These are phyloP conservation scores for Piromyces sp. DNA, from an alignment of 192 early-diverging fungal species.

Conservation along the genomic window DNA sequence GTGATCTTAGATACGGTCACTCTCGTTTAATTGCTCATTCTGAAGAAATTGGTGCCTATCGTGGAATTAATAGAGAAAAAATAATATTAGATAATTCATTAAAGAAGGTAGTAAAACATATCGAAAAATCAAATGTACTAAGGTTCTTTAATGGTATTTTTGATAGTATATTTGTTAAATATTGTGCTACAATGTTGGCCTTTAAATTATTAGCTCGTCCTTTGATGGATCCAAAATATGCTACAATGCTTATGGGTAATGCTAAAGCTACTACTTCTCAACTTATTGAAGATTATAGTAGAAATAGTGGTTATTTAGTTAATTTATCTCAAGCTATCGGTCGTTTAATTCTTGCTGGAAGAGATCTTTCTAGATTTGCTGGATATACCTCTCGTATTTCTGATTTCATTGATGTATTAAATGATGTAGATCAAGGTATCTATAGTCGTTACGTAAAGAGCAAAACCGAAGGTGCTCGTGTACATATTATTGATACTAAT, in stretches of 20 bases:
- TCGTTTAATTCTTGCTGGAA: conserved; percentile 39
- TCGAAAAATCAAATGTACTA: neutral
- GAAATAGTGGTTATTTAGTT: conserved; percentile 44
- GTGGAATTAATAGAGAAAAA: neutral
- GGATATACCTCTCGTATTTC: neutral
- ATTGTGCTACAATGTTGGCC: conserved; percentile 46
- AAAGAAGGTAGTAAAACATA: neutral
- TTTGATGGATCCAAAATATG: conserved; percentile 27
- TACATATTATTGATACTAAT: neutral
- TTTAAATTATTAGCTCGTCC: conserved; percentile 42
- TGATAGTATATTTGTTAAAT: conserved; percentile 46
- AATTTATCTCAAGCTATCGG: conserved; percentile 46
- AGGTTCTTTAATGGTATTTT: conserved; percentile 40
- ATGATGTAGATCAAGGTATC: conserved; percentile 12
- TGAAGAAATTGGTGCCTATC: neutral
- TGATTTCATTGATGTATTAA: conserved; percentile 1
- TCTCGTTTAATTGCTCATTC: conserved; percentile 45
- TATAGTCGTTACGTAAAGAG: conserved; percentile 8
- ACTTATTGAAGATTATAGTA: conserved; percentile 39
- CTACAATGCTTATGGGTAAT: conserved; percentile 32
- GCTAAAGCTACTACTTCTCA: conserved; percentile 27
- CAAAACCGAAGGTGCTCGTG: conserved; percentile 14
- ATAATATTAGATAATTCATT: neutral
- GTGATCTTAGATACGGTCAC: conserved; percentile 88
- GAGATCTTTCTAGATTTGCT: conserved; percentile 30